Evolutionary conservation across 2,329 filamentous ascomycete genomes (phyloP).

Genomic region (Fusarium brevicatenulatum): DNA sequence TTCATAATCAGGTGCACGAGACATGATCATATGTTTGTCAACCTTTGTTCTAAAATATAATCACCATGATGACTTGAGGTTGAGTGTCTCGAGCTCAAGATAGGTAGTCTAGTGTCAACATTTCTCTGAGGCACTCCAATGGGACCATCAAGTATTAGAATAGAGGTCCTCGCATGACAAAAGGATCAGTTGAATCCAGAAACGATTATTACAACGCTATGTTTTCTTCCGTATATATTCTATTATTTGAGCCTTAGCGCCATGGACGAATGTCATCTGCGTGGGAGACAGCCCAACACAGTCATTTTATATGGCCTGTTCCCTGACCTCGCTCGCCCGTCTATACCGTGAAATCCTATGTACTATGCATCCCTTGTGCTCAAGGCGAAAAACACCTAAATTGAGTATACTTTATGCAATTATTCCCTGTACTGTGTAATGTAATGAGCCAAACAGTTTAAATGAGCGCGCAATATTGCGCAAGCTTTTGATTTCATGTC

Average conservation of each 20-base stretch:
- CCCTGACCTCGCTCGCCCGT: background rate
- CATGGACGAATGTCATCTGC: background rate
- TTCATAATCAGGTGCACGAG: background rate
- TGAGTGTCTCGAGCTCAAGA: background rate
- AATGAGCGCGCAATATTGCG: background rate
- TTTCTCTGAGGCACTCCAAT: background rate
- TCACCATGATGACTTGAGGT: background rate
- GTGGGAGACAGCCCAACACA: background rate
- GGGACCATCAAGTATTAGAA: background rate
- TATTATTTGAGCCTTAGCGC: background rate
- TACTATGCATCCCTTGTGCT: background rate
- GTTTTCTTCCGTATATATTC: background rate
- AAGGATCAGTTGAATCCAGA: background rate
- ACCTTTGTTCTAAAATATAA: background rate
- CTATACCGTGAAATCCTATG: slow-evolving; percentile 7
- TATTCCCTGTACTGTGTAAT: slow-evolving; percentile 13
- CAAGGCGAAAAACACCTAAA: slow-evolving; percentile 2
- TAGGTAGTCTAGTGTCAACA: background rate
- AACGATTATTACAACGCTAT: background rate
- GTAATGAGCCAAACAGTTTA: slow-evolving; percentile 16
- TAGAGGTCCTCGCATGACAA: background rate
- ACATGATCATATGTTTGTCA: no score
- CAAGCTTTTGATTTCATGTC: background rate
- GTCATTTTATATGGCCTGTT: background rate
- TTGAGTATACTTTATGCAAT: background rate